Evolutionary conservation across 352 stramenopile species (phyloP).

Genomic region (Phytophthora kernoviae): DNA sequence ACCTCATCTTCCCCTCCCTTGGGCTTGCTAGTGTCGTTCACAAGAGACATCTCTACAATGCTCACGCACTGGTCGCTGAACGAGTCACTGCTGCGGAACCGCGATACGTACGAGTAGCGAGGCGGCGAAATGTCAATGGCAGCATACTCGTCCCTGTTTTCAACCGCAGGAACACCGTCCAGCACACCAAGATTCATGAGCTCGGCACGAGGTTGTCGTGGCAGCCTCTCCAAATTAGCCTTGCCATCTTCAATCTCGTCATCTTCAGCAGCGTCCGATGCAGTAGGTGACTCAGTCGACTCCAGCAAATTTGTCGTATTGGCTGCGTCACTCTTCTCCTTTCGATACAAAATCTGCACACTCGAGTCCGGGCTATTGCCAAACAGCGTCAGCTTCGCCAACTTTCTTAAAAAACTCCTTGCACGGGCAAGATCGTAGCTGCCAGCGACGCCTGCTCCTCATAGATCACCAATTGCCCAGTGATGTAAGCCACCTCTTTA

Average conservation of each 20-base stretch:
- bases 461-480: conserved; percentile 83
- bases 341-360: conserved; percentile 79
- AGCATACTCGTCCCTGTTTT: conserved; percentile 70
- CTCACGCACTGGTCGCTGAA: conserved; percentile 87
- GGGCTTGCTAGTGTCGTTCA: conserved; percentile 40
- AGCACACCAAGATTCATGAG: conserved; percentile 67
- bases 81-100: conserved; percentile 81
- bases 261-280: conserved; percentile 15
- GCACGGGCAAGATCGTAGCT: conserved; percentile 80
- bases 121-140: conserved; percentile 81
- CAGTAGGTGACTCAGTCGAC: conserved; percentile 8
- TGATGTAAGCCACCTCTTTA: conserved; percentile 78
- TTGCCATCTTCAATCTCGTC: conserved; percentile 32
- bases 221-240: conserved; percentile 25
- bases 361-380: conserved; percentile 83
- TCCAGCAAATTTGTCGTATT: conserved; percentile 28
- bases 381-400: conserved; percentile 80
- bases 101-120: conserved; percentile 76
- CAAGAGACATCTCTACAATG: conserved; percentile 76
- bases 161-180: conserved; percentile 62
- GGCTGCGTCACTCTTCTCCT: conserved; percentile 23
- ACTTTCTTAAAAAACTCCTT: conserved; percentile 80
- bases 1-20: conserved; percentile 15
- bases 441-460: conserved; percentile 80
- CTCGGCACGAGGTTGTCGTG: conserved; percentile 51